Evolutionary conservation across 2,329 filamentous ascomycete genomes (phyloP), one percentile per base, ranked within the genome.

Genomic region (Blastomyces gilchristii): DNA sequence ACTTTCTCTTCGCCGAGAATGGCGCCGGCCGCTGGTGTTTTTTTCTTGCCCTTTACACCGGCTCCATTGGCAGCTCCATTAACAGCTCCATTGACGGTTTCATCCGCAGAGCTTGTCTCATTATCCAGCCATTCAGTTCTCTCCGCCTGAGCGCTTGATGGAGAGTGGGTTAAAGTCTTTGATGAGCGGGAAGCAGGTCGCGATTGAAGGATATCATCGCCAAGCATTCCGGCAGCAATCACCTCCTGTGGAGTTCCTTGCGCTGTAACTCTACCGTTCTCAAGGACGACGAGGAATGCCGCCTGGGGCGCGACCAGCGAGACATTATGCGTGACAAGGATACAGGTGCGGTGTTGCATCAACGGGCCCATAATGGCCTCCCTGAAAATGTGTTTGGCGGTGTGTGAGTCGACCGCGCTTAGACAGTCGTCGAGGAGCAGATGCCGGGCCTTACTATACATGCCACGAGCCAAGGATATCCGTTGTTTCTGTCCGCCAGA

Each of bases 401-500:
- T 97, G 70, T 99, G 94, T 3, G 94, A 95, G 74, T 99, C 94
- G 43, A 99, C 94, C 37, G 94, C 94, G 72, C 92, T 97, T 53
- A 99, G 82, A 67, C 95, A 96, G 74, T 99, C 94, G 71, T 99
- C 94, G 59, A 99, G 82, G 12, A 99, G 83, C 18, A 99, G 78
- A 74, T 97, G 93, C 61, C 87, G 88, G 6, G 92, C 95, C 75
- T 91, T 93, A 67, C 91, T 96, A 77, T 99, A 99, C n/a, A 99
- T 82, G 1, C 94, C 94, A 68, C 94, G 87, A n/a, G 94, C 94
- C 54, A 99, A 83, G 16, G 93, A 97, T 60, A 99, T 97, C 64
- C 94, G 87, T 76, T 99, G 94, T 77, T 97, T 97, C 77, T 99
- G 94, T 7, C 94, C 94, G 67, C 94, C 94, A 7, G 94, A 99